These are phyloP conservation scores for Trichophyton rubrum DNA, from an alignment of 2,329 filamentous ascomycete species.

Conservation along the genomic window DNA sequence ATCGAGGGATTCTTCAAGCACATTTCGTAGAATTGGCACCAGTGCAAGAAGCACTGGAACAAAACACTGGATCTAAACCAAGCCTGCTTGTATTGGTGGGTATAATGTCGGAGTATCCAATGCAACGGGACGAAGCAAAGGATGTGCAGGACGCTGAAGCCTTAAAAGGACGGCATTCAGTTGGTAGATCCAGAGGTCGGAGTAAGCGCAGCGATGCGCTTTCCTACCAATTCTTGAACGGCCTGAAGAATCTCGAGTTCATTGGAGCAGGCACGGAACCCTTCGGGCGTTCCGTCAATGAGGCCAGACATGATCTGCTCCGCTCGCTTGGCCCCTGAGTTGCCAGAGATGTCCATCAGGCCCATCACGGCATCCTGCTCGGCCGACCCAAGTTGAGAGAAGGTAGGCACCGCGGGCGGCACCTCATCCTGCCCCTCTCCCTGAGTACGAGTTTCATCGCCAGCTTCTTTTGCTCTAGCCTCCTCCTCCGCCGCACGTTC, in stretches of 20 bases:
- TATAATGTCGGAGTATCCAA: background rate
- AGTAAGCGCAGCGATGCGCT: conserved; percentile 19
- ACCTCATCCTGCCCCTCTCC: background rate
- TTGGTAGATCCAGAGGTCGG: conserved; percentile 10
- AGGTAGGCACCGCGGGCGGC: conserved; percentile 15
- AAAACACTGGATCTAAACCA: background rate
- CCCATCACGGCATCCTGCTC: conserved; percentile 24
- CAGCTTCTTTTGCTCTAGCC: background rate
- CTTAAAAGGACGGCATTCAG: background rate
- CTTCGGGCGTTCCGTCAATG: conserved; percentile 18
- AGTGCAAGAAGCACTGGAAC: background rate
- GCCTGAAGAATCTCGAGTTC: conserved; percentile 23
- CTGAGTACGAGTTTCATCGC: background rate
- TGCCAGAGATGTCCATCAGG: conserved; percentile 21
- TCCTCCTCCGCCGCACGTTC: conserved; percentile 3
- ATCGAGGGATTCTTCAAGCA: background rate
- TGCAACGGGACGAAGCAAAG: background rate
- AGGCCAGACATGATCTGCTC: conserved; percentile 23
- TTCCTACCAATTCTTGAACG: conserved; percentile 22
- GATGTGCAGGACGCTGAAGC: background rate
- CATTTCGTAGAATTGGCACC: background rate
- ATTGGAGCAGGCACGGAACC: conserved; percentile 17
- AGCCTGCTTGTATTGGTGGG: background rate
- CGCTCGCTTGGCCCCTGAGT: conserved; percentile 16
- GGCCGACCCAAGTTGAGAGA: conserved; percentile 18